Percentiles rank a stretch among this genome's conserved stretches.
phyloP scores from a whole-genome alignment of 257 asterid species.

The Solanum megistacrolobum region DNA sequence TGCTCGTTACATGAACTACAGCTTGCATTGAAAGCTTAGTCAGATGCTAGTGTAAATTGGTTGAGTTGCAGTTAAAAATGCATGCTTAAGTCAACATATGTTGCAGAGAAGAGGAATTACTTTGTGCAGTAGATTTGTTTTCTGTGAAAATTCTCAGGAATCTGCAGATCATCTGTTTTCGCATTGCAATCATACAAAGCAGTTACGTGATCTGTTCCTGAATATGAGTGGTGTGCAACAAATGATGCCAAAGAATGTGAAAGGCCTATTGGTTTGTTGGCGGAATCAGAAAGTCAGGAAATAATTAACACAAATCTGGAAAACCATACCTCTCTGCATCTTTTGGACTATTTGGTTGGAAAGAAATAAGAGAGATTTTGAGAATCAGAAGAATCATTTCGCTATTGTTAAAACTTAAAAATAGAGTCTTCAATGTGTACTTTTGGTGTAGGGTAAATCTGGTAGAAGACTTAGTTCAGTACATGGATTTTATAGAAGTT shows the following conservation, averaged over 20 bases:
- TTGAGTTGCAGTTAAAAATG: not conserved
- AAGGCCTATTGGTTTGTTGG: not conserved
- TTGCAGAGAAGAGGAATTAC: not conserved
- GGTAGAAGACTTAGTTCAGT: not conserved
- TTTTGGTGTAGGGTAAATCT: not conserved
- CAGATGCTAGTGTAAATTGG: not conserved
- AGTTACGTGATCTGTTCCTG: not conserved
- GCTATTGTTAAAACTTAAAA: not conserved
- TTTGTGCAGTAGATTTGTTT: not conserved
- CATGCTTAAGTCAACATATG: not conserved
- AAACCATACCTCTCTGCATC: not conserved
- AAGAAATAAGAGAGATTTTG: not conserved
- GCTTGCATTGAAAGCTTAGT: not conserved
- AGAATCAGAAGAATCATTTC: not conserved
- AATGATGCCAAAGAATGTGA: not conserved
- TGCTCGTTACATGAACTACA: not conserved
- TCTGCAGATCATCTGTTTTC: not conserved
- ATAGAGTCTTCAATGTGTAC: not conserved
- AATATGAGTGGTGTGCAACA: not conserved
- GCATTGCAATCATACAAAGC: not conserved
- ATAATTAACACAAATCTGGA: not conserved
- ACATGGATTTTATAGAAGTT: not conserved
- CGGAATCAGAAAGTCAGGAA: not conserved
- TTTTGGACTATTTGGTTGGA: not conserved
- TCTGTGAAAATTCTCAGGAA: not conserved